Conservation (phyloP, 1,284 basidiomycete species). For the Microbotryomycetes sp. region DNA sequence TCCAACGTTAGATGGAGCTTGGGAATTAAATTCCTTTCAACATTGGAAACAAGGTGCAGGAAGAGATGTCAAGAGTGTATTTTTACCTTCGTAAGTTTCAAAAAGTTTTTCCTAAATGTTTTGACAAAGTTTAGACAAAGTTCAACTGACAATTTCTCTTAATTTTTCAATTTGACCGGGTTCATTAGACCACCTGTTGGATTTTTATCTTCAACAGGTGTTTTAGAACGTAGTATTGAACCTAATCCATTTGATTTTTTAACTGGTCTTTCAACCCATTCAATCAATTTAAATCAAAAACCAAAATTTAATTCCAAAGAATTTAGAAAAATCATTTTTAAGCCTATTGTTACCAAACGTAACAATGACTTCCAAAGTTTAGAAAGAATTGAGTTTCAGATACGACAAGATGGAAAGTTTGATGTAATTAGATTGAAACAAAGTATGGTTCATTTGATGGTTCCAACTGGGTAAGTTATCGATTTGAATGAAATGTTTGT, state of each 20-base stretch:
- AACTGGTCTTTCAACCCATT: background rate
- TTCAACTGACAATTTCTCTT: background rate
- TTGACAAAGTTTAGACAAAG: background rate
- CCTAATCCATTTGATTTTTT: no score
- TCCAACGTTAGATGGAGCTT: constrained; percentile 6
- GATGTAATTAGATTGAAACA: background rate
- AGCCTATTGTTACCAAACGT: background rate
- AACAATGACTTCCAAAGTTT: background rate
- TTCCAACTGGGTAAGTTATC: constrained; percentile 13
- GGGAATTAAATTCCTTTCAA: constrained; percentile 4
- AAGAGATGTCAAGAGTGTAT: constrained; percentile 4
- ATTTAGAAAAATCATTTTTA: constrained; percentile 14
- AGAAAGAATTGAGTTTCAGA: constrained; percentile 5
- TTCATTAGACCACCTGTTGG: constrained; percentile 3
- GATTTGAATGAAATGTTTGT: no score
- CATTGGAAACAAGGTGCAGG: constrained; percentile 3
- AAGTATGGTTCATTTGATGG: constrained; percentile 14
- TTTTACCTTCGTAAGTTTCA: constrained; percentile 13
- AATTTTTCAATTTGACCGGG: no score
- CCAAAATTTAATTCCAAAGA: constrained; percentile 3
- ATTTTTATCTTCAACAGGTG: constrained; percentile 7
- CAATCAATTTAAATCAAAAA: background rate
- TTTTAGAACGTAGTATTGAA: background rate
- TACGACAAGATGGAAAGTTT: background rate
- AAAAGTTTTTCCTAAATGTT: background rate